Evolutionary conservation across 2,329 filamentous ascomycete species (phyloP), one percentile per base, ranked within the genome.

Genomic region (Chlorencoelia australis): DNA sequence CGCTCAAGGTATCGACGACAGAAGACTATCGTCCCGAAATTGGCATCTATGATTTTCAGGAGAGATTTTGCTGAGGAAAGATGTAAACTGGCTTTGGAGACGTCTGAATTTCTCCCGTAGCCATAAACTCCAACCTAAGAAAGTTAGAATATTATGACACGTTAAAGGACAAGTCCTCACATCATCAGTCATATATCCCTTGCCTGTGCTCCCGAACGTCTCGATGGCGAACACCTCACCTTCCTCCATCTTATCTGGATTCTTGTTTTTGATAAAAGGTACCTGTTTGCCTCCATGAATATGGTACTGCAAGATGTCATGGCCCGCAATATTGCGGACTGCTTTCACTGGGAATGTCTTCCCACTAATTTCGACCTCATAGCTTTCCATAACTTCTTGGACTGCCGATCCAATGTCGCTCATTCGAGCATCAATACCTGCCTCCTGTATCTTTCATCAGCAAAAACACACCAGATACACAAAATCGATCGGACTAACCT

Each of bases 1-100:
- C 73, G 67, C 28, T 79, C 74, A 18, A 80, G 63, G 43, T 79
- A 78, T 6, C 75, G 69, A 14, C 73, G 65, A 38, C 65, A 75
- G 50, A 79, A 79, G 1, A 74, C 69, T 18, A 80, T 48, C 1
- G 68, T 74, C 14, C 73, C 71, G 40, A 80, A 80, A 41, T 78
- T 75, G 46, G 73, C 67, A 33, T 70, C 65, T 48, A 80, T 78
- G 0, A 62, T 69, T 48, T 70, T 72, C 42, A 73, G 62, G 26
- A 80, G 52, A 5, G 65, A 63, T 40, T 69, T 74, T 9, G 75
- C 74, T 1, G 68, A 71, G 3, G 65, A 59, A 8, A 74, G 64
- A 31, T 58, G 63, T 22, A 68, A 43, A 19, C 54, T 40, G 7
- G 55, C 48, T 25, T 51, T 50, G 13, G 55, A 59, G 2, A 61